Conservation (phyloP, 2,329 filamentous ascomycete genomes). For the Colletotrichum chrysophilum region DNA sequence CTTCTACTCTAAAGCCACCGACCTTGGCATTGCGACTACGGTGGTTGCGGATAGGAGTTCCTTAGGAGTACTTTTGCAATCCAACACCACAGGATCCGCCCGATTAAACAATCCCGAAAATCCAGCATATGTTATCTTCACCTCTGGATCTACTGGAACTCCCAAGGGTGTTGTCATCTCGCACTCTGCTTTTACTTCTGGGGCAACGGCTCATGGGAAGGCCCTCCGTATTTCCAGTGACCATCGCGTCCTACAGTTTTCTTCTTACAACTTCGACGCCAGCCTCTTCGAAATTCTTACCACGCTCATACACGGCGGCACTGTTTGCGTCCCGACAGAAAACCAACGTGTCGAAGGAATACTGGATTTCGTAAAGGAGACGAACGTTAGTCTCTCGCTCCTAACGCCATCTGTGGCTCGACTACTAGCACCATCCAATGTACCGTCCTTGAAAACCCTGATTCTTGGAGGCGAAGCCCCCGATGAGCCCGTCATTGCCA, state of each 20-base stretch:
- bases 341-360: conserved; percentile 31
- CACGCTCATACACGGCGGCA: conserved; percentile 40
- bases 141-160: conserved; percentile 50
- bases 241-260: conserved; percentile 27
- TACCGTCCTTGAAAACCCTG: neutral
- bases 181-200: conserved; percentile 25
- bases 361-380: neutral
- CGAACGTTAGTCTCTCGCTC: neutral
- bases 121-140: conserved; percentile 38
- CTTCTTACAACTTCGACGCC: conserved; percentile 43
- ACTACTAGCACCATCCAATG: neutral
- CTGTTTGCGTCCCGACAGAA: conserved; percentile 44
- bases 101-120: neutral
- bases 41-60: conserved; percentile 31
- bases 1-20: conserved; percentile 2
- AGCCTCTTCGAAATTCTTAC: conserved; percentile 39
- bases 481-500: neutral
- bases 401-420: conserved; percentile 14
- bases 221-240: neutral
- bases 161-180: conserved; percentile 51
- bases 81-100: neutral
- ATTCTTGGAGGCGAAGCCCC: conserved; percentile 8
- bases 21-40: neutral
- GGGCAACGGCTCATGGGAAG: conserved; percentile 19
- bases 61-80: conserved; percentile 33